A percentile compares a stretch with the other conserved stretches of the same genome.
Evolutionary conservation across 179 eudicot species (phyloP).

Genomic region (Carnegiea gigantea): DNA sequence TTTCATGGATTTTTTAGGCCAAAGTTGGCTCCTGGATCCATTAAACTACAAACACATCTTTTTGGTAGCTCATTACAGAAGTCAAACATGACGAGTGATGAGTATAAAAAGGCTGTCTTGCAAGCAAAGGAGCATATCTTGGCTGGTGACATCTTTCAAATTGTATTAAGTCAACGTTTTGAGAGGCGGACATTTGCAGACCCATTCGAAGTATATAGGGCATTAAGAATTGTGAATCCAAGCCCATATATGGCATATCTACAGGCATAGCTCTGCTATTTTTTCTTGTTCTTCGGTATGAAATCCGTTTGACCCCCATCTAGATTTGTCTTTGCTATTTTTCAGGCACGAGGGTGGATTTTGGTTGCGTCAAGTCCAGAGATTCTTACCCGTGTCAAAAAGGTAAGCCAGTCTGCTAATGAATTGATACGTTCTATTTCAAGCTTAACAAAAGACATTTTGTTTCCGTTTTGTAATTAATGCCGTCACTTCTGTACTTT

Average conservation of each 20-base stretch:
- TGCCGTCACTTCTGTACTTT: background rate
- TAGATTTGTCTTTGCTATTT: slow-evolving; percentile 4
- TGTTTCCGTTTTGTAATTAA: background rate
- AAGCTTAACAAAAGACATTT: background rate
- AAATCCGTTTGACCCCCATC: slow-evolving; percentile 1
- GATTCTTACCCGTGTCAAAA: slow-evolving; percentile 86
- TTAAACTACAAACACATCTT: slow-evolving; percentile 63
- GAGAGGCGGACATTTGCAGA: slow-evolving; percentile 95
- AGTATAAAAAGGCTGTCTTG: slow-evolving; percentile 75
- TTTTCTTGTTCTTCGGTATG: background rate
- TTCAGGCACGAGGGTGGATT: slow-evolving; percentile 88
- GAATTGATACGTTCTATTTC: background rate
- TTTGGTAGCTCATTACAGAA: slow-evolving; percentile 65
- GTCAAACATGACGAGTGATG: slow-evolving; percentile 76
- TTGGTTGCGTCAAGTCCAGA: slow-evolving; percentile 98
- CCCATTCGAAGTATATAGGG: slow-evolving; percentile 96
- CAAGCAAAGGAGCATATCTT: slow-evolving; percentile 91
- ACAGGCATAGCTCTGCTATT: slow-evolving; percentile 42
- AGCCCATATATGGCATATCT: slow-evolving; percentile 97
- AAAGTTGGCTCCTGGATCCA: slow-evolving; percentile 72
- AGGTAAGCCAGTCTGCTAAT: slow-evolving; percentile 37
- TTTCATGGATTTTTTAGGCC: slow-evolving; percentile 59
- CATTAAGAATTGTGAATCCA: slow-evolving; percentile 92
- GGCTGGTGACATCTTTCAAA: slow-evolving; percentile 97
- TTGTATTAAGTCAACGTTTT: slow-evolving; percentile 92